Evolutionary conservation across 2,329 filamentous ascomycete genomes (phyloP), one percentile per base, ranked within the genome.

Genomic region (Aureobasidium sp.): DNA sequence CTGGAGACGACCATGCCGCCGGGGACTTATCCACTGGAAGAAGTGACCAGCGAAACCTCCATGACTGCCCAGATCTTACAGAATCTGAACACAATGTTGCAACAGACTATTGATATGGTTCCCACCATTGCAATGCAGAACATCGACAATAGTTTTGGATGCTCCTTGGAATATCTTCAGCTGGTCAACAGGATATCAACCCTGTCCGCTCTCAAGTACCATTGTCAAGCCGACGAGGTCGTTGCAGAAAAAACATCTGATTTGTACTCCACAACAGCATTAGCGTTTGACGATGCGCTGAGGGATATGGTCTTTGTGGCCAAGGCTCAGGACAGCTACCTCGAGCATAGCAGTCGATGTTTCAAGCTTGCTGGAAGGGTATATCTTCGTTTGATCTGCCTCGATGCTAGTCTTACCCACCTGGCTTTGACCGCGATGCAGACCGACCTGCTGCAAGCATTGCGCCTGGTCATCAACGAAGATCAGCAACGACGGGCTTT

Each of bases 1-100:
- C 20, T 58, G 11, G 55, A 58, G 15, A 58, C 55, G 20, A 58
- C 55, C 6, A 58, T 58, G 55, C 55, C 55, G 17, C 55, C 55
- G 36, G 55, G 55, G n/a, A 58, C 41, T 12, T 58, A 58, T n/a
- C 39, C 55, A 17, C 27, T 34, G 12, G 42, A 58, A n/a, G 41
- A 45, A 31, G 55, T 58, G 7, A 37, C 42, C 17, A 39, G n/a
- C 34, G 55, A 37, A 11, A 34, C 27, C 7, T 45, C 55, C 1
- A 36, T 58, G 55, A 58, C 55, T 11, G 17, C n/a, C 20, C 55
- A 27, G 22, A 29, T 58, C 1, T 17, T 58, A 4, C 39, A 36
- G 5, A 45, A 36, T 14, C 8, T 58, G 29, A 58, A 37, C 22
- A 11, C 29, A 27, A 58, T 47, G 55, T 12, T 58, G 1, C n/a